phyloP scores from a whole-genome alignment of 2,329 filamentous ascomycete genomes.

The Alternaria viburni region DNA sequence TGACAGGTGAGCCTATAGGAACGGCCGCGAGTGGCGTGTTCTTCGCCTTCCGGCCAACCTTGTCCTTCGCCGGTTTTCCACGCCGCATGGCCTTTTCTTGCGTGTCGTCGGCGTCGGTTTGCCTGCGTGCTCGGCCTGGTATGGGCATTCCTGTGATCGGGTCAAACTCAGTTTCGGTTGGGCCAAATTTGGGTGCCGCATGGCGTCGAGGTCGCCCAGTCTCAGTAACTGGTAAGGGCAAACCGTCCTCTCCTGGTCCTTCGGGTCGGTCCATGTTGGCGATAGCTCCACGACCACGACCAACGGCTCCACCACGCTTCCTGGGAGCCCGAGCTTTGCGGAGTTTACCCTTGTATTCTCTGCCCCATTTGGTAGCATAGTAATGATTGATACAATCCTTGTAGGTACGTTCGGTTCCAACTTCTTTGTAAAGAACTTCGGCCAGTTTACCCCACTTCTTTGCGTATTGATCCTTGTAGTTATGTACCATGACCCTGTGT shows the following conservation, averaged over 20 bases:
- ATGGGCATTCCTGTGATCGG: slow-evolving; percentile 39
- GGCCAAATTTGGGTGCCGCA: slow-evolving; percentile 74
- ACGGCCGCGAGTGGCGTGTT: slow-evolving; percentile 50
- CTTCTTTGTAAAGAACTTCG: slow-evolving; percentile 60
- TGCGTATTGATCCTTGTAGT: slow-evolving; percentile 72
- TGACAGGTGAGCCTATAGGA: slow-evolving; percentile 44
- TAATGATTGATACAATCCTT: slow-evolving; percentile 86
- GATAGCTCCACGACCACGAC: slow-evolving; percentile 64
- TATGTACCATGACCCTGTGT: slow-evolving; percentile 72
- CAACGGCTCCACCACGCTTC: slow-evolving; percentile 44
- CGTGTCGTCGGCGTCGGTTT: slow-evolving; percentile 40
- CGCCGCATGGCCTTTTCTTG: slow-evolving; percentile 50
- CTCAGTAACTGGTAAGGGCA: slow-evolving; percentile 52
- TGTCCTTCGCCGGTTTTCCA: slow-evolving; percentile 49
- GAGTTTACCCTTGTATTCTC: slow-evolving; percentile 78
- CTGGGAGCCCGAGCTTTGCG: slow-evolving; percentile 38
- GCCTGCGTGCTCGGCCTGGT: slow-evolving; percentile 44
- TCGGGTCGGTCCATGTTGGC: slow-evolving; percentile 55
- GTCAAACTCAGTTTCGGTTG: slow-evolving; percentile 69
- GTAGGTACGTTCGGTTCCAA: slow-evolving; percentile 68
- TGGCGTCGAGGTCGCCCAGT: slow-evolving; percentile 58
- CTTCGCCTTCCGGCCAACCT: slow-evolving; percentile 51
- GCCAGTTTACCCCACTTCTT: slow-evolving; percentile 86
- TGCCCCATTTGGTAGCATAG: slow-evolving; percentile 77
- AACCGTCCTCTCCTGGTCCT: slow-evolving; percentile 47